Evolutionary conservation across 441 rosid species (phyloP), one percentile per base, ranked within the genome.

Genomic region (Gossypium lobatum): DNA sequence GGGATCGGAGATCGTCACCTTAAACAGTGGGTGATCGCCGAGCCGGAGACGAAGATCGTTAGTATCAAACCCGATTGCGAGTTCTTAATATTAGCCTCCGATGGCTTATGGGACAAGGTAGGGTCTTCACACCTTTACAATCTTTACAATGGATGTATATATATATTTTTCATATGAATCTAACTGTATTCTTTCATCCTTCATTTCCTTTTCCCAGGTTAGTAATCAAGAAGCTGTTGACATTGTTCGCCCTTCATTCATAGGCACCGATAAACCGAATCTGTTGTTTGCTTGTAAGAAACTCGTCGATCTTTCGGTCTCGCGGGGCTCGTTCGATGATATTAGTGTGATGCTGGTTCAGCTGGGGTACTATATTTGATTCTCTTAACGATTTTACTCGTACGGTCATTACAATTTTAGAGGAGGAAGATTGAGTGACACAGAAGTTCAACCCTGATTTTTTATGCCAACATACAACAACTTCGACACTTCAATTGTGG

Each of bases 71-170:
- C 80, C 1, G 87, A 84, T 2, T 80, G 83, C 31, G 96, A 91
- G 81, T 89, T 91, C 83, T 80, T 91, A 74, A 85, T 91, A 74
- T 82, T 91, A 42, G 96, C 93, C 4, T 89, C 96, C 0, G 96
- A 91, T 50, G 96, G 96, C 20, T 58, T 91, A 55, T 91, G 96
- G 96, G 93, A 91, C 34, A 91, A 86, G 82, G 89, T 85, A 73
- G 20, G 37, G n/a, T 34, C 2, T 63, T 25, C 34, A 54, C 34
- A 28, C 34, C 34, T 28, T 28, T 28, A 28, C 34, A 28, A 28
- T 28, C 58, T 39, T 10, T 37, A 48, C 14, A 45, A 7, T 31
- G 37, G 14, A 23, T 18, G 4, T 28, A 4, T 28, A 26, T 26
- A 26, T 26, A 26, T 26, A 3, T 25, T 7, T 23, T 31, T 31